These are phyloP conservation scores for Paecilomyces dactylethromorphus DNA, from an alignment of 2,329 filamentous ascomycete species.

Conservation along the genomic window DNA sequence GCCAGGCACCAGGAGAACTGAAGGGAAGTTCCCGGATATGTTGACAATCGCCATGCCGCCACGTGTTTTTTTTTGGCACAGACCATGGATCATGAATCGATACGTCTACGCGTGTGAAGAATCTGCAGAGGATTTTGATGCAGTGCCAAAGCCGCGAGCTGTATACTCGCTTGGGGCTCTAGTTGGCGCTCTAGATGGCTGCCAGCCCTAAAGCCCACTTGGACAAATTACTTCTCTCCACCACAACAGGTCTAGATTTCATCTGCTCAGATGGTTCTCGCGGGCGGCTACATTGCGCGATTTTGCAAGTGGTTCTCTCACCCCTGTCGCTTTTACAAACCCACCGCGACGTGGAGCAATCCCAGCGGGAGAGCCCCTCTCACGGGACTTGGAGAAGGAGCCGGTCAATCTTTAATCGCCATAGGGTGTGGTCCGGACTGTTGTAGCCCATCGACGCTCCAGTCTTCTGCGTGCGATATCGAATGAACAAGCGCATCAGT, in stretches of 20 bases:
- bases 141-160: background rate
- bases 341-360: background rate
- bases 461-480: background rate
- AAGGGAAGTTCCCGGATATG: background rate
- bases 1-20: background rate
- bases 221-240: background rate
- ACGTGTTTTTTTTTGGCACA: background rate
- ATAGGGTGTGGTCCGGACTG: background rate
- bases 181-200: background rate
- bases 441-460: background rate
- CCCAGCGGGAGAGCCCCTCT: background rate
- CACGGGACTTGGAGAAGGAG: background rate
- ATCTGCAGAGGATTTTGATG: background rate
- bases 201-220: background rate
- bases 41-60: background rate
- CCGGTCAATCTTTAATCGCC: background rate
- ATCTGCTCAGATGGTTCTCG: background rate
- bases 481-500: background rate
- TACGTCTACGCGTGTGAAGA: background rate
- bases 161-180: background rate
- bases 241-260: background rate
- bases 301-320: background rate
- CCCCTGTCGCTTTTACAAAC: background rate
- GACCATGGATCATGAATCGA: background rate
- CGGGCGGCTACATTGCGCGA: background rate